A percentile compares a stretch with the other conserved stretches of the same genome.
Evolutionary conservation across 1,284 basidiomycete species (phyloP).

Genomic region (Puccinia sorghi): DNA sequence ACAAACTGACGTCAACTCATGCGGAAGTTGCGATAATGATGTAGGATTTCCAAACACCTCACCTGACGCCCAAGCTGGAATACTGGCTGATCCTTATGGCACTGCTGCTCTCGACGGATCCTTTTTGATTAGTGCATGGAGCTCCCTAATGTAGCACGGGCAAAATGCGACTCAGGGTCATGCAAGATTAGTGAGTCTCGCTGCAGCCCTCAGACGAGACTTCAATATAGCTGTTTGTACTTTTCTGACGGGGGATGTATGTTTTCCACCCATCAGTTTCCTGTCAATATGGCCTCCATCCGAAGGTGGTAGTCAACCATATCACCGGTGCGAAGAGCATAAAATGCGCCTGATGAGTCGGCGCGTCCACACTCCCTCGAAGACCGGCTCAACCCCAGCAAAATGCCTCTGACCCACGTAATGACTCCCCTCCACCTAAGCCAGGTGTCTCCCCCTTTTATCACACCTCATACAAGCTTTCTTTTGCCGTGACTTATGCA

Average conservation of each 20-base stretch:
- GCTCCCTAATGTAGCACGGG: constrained; percentile 7
- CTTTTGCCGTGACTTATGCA: too few species aligned
- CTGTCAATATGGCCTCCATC: constrained; percentile 2
- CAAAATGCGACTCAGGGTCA: constrained; percentile 28
- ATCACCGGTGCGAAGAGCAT: background rate
- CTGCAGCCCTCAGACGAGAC: too few species aligned
- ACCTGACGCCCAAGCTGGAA: too few species aligned
- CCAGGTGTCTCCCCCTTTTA: too few species aligned
- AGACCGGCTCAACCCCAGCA: too few species aligned
- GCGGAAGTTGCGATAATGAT: constrained; percentile 37
- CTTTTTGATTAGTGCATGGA: constrained; percentile 27
- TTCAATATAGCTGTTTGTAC: background rate
- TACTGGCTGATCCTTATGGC: background rate
- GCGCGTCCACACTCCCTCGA: too few species aligned
- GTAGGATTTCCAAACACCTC: background rate
- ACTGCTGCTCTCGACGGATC: background rate
- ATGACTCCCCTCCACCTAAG: too few species aligned
- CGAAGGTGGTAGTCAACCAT: background rate
- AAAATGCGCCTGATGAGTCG: background rate
- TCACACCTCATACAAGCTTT: too few species aligned
- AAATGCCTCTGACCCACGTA: too few species aligned
- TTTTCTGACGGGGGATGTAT: background rate
- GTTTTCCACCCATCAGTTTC: background rate
- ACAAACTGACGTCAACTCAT: constrained; percentile 29
- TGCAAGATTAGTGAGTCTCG: constrained; percentile 24